A percentile compares a stretch with the other conserved stretches of the same genome.
These are phyloP conservation scores for Botrytis pseudocinerea DNA, from an alignment of 2,329 filamentous ascomycete genomes.

Conservation along the genomic window DNA sequence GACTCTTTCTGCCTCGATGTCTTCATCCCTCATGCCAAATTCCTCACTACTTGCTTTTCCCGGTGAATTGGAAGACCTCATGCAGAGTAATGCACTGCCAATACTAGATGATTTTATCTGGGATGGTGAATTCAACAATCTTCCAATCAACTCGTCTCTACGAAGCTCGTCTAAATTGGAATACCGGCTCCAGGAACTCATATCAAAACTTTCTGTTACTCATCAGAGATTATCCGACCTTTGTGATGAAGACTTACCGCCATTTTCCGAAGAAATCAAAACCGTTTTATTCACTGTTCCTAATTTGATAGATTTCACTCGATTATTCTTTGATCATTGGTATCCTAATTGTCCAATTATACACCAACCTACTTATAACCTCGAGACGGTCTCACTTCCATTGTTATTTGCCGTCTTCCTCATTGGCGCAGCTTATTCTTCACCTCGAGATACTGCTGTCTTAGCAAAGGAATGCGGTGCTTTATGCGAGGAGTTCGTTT, in stretches of 20 bases:
- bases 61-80: background rate
- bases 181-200: constrained; percentile 6
- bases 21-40: background rate
- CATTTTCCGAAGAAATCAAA: background rate
- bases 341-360: constrained; percentile 24
- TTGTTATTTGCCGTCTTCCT: constrained; percentile 24
- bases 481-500: constrained; percentile 23
- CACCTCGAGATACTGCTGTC: constrained; percentile 21
- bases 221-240: background rate
- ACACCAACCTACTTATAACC: constrained; percentile 24
- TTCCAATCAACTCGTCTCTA: background rate
- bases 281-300: constrained; percentile 39
- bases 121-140: background rate
- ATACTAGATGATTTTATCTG: constrained; percentile 11
- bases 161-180: background rate
- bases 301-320: constrained; percentile 45
- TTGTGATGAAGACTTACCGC: background rate
- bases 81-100: background rate
- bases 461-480: constrained; percentile 15
- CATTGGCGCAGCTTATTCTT: constrained; percentile 23
- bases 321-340: constrained; percentile 32
- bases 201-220: background rate
- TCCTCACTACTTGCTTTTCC: background rate
- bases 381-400: constrained; percentile 21
- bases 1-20: background rate